Evolutionary conservation across 164 flowering plant species (phyloP), one percentile per base, ranked within the genome.

Genomic region (Aristolochia californica): DNA sequence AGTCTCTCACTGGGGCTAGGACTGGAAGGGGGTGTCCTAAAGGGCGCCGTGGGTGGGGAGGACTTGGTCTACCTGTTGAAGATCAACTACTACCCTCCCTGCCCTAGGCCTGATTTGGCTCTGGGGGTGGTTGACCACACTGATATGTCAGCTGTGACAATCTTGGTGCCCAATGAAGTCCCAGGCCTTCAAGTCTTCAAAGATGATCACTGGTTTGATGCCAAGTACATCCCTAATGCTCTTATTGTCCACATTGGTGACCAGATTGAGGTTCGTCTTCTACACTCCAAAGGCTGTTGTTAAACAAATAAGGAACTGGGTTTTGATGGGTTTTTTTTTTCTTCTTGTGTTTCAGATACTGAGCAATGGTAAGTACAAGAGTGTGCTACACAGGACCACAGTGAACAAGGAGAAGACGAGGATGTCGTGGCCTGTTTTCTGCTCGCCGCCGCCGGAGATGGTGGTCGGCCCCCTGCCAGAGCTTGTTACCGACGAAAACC

Each of bases 401-500:
- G 84, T 80, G 50, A 74, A 71, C 74, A 79, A 80, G 75, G 84
- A 80, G 52, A 73, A 67, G 60, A 60, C 79, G 0, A 74, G 87
- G 64, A 80, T 82, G 75, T 80, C 87, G 13, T 82, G 84, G 84
- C 82, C 87, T 5, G 80, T 80, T n/a, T 81, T 81, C 58, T 48
- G 70, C 48, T 70, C 67, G 24, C 91, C 95, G 8, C 83, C 88
- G 9, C 14, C 59, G 16, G 86, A 88, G 17, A 48, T 38, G 21
- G 75, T 62, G 9, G 56, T 88, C 0, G 96, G 93, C 0, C 96
- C 93, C 5, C 79, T 71, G 45, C 81, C 85, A 4, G 70, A 88
- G 68, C 80, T 85, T 44, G 68, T 80, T 14, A 63, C 40, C 45
- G 75, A 78, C 12, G 65, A 69, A 7, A 79, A 72, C 27, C 84